phyloP scores from a whole-genome alignment of 2,329 filamentous ascomycete genomes.

The Phialocephala sp. region DNA sequence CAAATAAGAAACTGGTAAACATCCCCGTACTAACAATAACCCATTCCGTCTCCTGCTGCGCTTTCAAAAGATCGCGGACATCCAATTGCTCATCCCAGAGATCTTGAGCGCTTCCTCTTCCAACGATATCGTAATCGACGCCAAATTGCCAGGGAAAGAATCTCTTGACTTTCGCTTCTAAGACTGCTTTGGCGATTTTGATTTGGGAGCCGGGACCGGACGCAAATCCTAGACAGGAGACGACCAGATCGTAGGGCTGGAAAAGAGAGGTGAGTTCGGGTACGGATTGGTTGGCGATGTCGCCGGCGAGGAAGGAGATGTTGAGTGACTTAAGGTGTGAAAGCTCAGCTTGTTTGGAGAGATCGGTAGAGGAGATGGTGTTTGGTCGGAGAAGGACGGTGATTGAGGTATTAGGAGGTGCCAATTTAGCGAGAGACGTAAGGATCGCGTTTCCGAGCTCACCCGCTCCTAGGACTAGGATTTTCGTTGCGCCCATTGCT shows the following conservation, averaged over 20 bases:
- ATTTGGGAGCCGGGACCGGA: constrained; percentile 59
- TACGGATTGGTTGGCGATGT: constrained; percentile 44
- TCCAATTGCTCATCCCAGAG: constrained; percentile 72
- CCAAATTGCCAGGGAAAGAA: constrained; percentile 79
- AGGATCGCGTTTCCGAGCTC: constrained; percentile 67
- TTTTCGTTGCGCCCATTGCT: constrained; percentile 16
- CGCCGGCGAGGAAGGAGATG: constrained; percentile 33
- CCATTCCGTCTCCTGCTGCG: constrained; percentile 59
- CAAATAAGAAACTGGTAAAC: constrained; percentile 74
- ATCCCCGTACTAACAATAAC: constrained; percentile 71
- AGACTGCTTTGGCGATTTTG: constrained; percentile 61
- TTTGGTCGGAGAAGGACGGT: constrained; percentile 60
- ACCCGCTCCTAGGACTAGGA: constrained; percentile 70
- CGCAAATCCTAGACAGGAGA: constrained; percentile 67
- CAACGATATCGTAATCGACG: constrained; percentile 71
- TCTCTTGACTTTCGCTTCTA: constrained; percentile 54
- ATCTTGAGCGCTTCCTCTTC: constrained; percentile 62
- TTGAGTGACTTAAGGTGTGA: constrained; percentile 19
- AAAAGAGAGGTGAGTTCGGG: constrained; percentile 51
- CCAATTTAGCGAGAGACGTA: constrained; percentile 54
- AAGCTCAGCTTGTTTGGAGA: constrained; percentile 42
- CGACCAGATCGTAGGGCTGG: constrained; percentile 56
- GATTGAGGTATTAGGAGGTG: constrained; percentile 47
- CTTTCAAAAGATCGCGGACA: constrained; percentile 58
- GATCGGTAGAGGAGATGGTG: constrained; percentile 48